Percentiles rank a stretch among this genome's conserved stretches.
These are phyloP conservation scores for Metschnikowia amazonensis DNA, from an alignment of 805 yeast genomes.

Conservation along the genomic window DNA sequence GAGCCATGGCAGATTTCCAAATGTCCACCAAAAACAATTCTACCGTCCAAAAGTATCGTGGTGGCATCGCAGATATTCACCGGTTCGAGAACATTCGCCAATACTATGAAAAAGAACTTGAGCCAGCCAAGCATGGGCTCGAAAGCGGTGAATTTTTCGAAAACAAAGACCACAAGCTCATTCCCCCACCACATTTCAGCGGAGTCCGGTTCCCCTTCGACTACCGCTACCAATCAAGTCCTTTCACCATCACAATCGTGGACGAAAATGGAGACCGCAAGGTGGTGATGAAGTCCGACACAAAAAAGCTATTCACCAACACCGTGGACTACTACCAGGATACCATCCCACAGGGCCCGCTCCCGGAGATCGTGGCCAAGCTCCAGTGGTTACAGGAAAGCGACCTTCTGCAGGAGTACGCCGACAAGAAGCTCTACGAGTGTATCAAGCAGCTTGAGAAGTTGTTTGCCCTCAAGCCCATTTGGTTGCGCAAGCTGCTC, in stretches of 20 bases:
- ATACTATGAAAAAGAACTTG: conserved; percentile 24
- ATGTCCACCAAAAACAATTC: conserved; percentile 54
- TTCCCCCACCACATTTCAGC: conserved; percentile 86
- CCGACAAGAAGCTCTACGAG: conserved; percentile 33
- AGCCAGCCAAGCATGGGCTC: conserved; percentile 26
- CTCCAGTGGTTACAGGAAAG: conserved; percentile 27
- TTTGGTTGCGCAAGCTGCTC: conserved; percentile 81
- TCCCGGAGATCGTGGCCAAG: conserved; percentile 41
- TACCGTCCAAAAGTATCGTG: conserved; percentile 27
- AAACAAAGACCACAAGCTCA: conserved; percentile 51
- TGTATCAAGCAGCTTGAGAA: conserved; percentile 42
- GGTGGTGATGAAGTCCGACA: conserved; percentile 43
- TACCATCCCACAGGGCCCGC: conserved; percentile 47
- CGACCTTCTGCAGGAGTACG: conserved; percentile 37
- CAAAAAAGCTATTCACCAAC: conserved; percentile 50
- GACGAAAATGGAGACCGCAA: conserved; percentile 57
- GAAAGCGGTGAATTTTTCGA: conserved; percentile 21
- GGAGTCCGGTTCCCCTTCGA: conserved; percentile 71
- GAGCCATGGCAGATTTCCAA: conserved; percentile 89
- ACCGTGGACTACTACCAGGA: conserved; percentile 47
- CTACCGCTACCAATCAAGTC: conserved; percentile 74
- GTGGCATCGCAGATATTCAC: conserved; percentile 22
- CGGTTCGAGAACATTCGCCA: conserved; percentile 24
- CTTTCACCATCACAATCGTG: conserved; percentile 46
- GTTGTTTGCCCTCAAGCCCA: conserved; percentile 68